phyloP scores from a whole-genome alignment of 2,329 filamentous ascomycete species.

The Talaromyces rugulosus region DNA sequence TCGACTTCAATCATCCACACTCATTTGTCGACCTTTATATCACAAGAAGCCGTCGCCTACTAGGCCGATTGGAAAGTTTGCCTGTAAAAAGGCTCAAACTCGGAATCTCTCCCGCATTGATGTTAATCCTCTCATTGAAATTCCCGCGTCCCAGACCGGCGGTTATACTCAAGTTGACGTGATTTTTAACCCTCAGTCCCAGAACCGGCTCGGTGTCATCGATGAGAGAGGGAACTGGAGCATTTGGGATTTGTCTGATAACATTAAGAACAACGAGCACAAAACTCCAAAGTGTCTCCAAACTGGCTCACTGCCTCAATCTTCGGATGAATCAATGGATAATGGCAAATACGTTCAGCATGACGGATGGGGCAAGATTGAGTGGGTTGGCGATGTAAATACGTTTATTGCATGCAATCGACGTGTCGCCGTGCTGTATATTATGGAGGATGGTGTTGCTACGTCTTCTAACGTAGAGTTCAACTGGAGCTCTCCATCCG shows the following conservation, averaged over 20 bases:
- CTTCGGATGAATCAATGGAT: slow-evolving; percentile 13
- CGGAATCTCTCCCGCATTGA: slow-evolving; percentile 39
- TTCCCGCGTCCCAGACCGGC: slow-evolving; percentile 42
- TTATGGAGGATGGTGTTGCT: slow-evolving; percentile 21
- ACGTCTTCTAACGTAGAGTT: slow-evolving; percentile 32
- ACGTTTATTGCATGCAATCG: slow-evolving; percentile 52
- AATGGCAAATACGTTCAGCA: slow-evolving; percentile 16
- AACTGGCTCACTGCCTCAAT: slow-evolving; percentile 28
- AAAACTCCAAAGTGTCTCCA: slow-evolving; percentile 19
- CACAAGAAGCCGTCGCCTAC: slow-evolving; percentile 26
- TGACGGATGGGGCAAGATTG: slow-evolving; percentile 43
- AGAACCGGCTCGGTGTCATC: slow-evolving; percentile 53
- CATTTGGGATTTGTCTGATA: slow-evolving; percentile 42
- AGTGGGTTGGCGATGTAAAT: slow-evolving; percentile 36
- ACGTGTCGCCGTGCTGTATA: slow-evolving; percentile 35
- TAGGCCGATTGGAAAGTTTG: not conserved
- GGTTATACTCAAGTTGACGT: slow-evolving; percentile 50
- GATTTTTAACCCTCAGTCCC: slow-evolving; percentile 57
- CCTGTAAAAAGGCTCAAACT: not conserved
- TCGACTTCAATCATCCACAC: slow-evolving; percentile 43
- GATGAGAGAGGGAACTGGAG: slow-evolving; percentile 54
- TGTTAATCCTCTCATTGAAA: slow-evolving; percentile 43
- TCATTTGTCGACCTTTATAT: slow-evolving; percentile 45
- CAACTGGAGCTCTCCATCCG: slow-evolving; percentile 30
- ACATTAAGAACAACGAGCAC: slow-evolving; percentile 25